These are phyloP conservation scores for Lepidium aucheri DNA, from an alignment of 345 rosid genomes.

Conservation along the genomic window DNA sequence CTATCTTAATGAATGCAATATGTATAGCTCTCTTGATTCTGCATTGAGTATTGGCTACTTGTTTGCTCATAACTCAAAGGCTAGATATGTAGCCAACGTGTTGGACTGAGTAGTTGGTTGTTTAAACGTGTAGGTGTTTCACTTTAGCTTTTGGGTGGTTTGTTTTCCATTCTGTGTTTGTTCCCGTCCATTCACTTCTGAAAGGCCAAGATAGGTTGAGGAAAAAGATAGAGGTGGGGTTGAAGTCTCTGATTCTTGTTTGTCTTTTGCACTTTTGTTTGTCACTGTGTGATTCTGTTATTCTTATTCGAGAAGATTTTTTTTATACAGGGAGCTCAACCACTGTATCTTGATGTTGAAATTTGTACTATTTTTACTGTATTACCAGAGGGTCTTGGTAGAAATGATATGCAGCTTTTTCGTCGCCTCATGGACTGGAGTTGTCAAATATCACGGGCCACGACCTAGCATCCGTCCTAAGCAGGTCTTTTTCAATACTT, in stretches of 20 bases:
- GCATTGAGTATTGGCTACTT: background rate
- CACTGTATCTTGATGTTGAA: background rate
- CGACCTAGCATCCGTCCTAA: constrained; percentile 75
- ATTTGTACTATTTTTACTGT: constrained; percentile 1
- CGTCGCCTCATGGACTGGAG: constrained; percentile 99
- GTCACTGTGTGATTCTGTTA: background rate
- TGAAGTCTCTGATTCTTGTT: background rate
- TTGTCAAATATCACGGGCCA: constrained; percentile 94
- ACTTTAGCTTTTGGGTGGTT: constrained; percentile 84
- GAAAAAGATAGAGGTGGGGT: constrained; percentile 78
- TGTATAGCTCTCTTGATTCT: background rate
- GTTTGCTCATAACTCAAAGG: background rate
- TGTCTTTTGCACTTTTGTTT: background rate
- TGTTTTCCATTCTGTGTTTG: constrained; percentile 62
- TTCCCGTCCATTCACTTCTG: constrained; percentile 64
- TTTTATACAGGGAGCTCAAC: background rate
- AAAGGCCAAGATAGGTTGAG: constrained; percentile 72
- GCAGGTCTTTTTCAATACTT: constrained; percentile 41
- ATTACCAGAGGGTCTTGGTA: constrained; percentile 73
- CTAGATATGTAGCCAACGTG: background rate
- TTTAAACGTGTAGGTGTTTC: constrained; percentile 47
- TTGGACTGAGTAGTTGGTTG: background rate
- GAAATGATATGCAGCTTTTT: constrained; percentile 98
- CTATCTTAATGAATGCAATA: background rate
- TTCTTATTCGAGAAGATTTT: background rate